Evolutionary conservation across 768 basidiomycete species (phyloP), one percentile per base, ranked within the genome.

Genomic region (Leccinum variicolor): DNA sequence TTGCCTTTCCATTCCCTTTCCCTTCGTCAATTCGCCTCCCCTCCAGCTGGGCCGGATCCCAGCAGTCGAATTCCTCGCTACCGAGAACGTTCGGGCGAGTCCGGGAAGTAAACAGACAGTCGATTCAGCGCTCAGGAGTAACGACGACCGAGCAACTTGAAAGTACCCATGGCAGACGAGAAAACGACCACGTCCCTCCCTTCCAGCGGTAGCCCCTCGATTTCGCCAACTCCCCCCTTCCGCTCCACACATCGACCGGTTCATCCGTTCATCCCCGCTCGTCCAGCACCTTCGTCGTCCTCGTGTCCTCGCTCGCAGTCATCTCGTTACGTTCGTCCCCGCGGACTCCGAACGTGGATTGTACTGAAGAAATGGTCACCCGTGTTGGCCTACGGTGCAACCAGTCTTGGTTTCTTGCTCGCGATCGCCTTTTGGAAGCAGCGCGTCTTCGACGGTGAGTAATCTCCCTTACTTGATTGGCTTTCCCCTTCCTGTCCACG

Each of bases 391-490:
- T 97, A 94, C 76, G 83, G 80, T 17, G 76, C 86, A 7, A 93
- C 91, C 33, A 92, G 81, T 60, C 76, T 94, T 34, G 85, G 81
- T 13, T 92, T 96, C 64, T 67, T 94, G 34, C 72, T 87, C 49
- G 90, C 89, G n/a, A 84, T 94, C 67, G 87, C 85, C 33, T 84
- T 92, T 62, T 95, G 89, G 82, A 86, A 85, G 72, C 80, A 81
- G 21, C 84, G 96, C 68, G 79, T 96, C 43, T 95, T 97, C 73
- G 73, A 81, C 64, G 84, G 94, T 93, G 66, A 69, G 89, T 78
- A 26, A 46, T 51, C 6, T 50, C 47, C 19, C 9, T 29, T 29
- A 8, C 39, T 46, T 45, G 49, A 57, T 59, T 53, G 47, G 53
- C 46, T 51, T 33, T 31, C 41, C 31, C 15, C 19, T 36, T 23